Conservation (phyloP, 1,284 basidiomycete species). For the Rhodofomes roseus region DNA sequence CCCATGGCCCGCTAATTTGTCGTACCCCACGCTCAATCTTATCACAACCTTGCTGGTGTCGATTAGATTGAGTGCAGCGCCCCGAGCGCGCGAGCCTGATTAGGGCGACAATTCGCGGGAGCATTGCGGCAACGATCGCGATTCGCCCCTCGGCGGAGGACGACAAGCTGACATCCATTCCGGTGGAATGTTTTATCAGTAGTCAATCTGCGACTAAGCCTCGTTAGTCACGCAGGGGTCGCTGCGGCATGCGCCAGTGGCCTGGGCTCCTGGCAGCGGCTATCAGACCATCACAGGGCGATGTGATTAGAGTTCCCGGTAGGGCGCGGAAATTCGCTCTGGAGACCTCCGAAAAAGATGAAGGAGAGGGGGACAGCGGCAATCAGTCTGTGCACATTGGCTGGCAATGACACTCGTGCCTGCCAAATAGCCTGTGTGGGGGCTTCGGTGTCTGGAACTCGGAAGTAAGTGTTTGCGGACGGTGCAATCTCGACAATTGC, state of each 20-base stretch:
- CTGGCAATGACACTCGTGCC: constrained; percentile 5
- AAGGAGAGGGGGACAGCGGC: constrained; percentile 2
- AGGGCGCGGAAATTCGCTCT: constrained; percentile 2
- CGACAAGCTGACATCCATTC: not conserved
- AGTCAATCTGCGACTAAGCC: constrained; percentile 1
- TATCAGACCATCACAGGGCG: constrained; percentile 5
- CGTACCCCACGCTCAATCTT: constrained; percentile 22
- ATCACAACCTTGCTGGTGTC: constrained; percentile 13
- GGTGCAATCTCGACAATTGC: constrained; percentile 2
- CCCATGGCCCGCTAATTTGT: constrained; percentile 2
- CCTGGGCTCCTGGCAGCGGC: constrained; percentile 5
- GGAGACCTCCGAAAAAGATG: not conserved
- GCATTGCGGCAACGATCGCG: constrained; percentile 15
- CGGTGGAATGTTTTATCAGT: not conserved
- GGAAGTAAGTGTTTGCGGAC: constrained; percentile 1
- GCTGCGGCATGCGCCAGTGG: not conserved
- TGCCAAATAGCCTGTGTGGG: constrained; percentile 3
- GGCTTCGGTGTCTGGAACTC: constrained; percentile 4
- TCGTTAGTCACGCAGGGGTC: not conserved
- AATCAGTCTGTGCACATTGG: constrained; percentile 9
- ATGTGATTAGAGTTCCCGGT: constrained; percentile 7
- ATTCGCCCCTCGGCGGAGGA: constrained; percentile 15
- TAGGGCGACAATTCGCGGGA: constrained; percentile 25
- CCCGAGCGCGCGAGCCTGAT: constrained; percentile 17
- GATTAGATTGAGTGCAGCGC: constrained; percentile 18